Conservation (phyloP, 148 eudicot genomes). For the Camellia japonica region DNA sequence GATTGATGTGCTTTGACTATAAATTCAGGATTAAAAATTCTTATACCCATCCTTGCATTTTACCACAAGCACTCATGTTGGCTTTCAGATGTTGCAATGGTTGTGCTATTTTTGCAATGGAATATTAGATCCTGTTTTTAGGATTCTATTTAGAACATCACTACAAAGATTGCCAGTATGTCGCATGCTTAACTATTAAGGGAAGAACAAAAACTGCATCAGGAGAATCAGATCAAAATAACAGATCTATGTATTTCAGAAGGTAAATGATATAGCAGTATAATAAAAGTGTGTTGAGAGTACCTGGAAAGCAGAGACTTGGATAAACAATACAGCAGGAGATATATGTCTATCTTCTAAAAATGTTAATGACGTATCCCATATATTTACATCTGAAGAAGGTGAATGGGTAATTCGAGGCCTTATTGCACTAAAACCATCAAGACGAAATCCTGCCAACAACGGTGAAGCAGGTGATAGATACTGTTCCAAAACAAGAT, state of each 20-base stretch:
- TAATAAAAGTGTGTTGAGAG: neutral
- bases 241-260: neutral
- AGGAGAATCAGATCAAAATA: neutral
- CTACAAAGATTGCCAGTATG: neutral
- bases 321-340: conserved; percentile 74
- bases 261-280: neutral
- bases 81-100: neutral
- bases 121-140: neutral
- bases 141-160: neutral
- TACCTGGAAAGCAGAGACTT: conserved; percentile 94
- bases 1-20: too few relatives aligned
- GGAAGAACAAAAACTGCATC: neutral
- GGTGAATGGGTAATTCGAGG: conserved; percentile 91
- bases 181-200: neutral
- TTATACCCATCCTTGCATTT: neutral
- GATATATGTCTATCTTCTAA: conserved; percentile 69
- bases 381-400: conserved; percentile 39
- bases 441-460: conserved; percentile 91
- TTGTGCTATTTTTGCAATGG: neutral
- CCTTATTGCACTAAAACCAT: conserved; percentile 81
- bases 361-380: conserved; percentile 39
- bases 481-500: conserved; percentile 81
- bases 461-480: conserved; percentile 73
- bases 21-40: neutral
- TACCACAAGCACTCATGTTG: neutral